Base-by-base conservation (phyloP, 208 protist genomes). In the Trypanosoma melophagium region DNA sequence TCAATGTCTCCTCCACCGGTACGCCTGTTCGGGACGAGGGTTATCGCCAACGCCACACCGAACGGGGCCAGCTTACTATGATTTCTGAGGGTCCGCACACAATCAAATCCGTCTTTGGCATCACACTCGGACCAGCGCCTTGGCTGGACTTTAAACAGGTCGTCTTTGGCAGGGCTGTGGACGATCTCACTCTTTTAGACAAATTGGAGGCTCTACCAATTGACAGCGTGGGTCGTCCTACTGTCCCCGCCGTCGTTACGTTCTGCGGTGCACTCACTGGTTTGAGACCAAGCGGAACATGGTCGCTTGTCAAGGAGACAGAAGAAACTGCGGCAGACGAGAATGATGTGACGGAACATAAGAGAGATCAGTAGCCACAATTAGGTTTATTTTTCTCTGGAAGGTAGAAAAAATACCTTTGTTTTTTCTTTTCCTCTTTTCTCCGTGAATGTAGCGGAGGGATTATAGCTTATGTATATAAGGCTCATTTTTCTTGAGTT, bases 141-240 rank as follows among this genome's bases (percentile, higher is more conserved):
- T 71, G 62, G 0, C 72, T 95, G 5, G 96, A 98, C 64, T 94
- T 89, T 65, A 95, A 94, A 57, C 97, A 99, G 67, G 92, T 97
- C 22, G 96, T 98, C 12, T 98, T 99, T 71, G 97, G 97, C 17
- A 71, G 86, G n/a, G 91, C 97, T 35, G 74, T 92, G 35, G 83
- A 96, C 41, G 91, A 93, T 38, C 54, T 89, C 38, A 55, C 64
- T 22, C 45, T 92, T 24, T 61, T 96, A 56, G 87, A 92, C 12
- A 89, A 87, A 71, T 38, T 96, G 21, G 87, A 93, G 69, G 65
- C 68, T 2, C 67, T 96, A 49, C 79, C 90, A 7, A 62, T 88
- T 42, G 82, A 92, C 67, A 67, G 62, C 21, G 79, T 86, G 7
- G 87, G 87, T 17, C 66, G 70, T 7, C 87, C 87, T 12, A 55